phyloP scores from a whole-genome alignment of 176 grass and related monocot species.

The Aegilops bicornis region DNA sequence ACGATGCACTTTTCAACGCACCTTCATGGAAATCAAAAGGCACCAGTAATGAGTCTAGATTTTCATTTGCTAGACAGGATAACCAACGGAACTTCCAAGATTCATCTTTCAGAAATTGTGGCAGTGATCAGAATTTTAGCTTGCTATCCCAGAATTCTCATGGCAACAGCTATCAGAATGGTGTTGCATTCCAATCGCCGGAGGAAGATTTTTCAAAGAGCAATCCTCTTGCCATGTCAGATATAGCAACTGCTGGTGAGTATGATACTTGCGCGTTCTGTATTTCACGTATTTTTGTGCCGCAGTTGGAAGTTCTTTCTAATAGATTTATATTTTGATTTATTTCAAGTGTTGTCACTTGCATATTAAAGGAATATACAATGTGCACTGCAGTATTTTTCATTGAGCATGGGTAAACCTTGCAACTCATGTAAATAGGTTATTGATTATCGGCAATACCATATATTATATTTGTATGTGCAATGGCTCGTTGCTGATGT shows the following conservation, averaged over 20 bases:
- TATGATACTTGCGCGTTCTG: slow-evolving; percentile 15
- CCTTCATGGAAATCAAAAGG: slow-evolving; percentile 58
- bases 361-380: slow-evolving; percentile 1
- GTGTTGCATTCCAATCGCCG: slow-evolving; percentile 39
- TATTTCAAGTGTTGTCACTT: neutral
- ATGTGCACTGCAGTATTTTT: neutral
- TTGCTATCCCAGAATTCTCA: slow-evolving; percentile 46
- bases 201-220: slow-evolving; percentile 42
- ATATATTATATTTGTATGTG: slow-evolving; percentile 9
- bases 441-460: neutral
- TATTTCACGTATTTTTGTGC: slow-evolving; percentile 13
- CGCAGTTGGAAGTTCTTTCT: slow-evolving; percentile 10
- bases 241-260: slow-evolving; percentile 51
- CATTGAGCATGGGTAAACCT: neutral
- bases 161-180: slow-evolving; percentile 48
- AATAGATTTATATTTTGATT: slow-evolving; percentile 1
- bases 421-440: neutral
- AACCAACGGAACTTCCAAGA: slow-evolving; percentile 51
- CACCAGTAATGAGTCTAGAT: slow-evolving; percentile 71
- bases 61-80: slow-evolving; percentile 97
- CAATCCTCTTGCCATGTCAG: slow-evolving; percentile 28
- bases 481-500: slow-evolving; percentile 19
- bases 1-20: slow-evolving; percentile 27
- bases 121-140: slow-evolving; percentile 48
- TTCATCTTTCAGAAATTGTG: slow-evolving; percentile 48